phyloP scores from a whole-genome alignment of 2,329 filamentous ascomycete species.

The Botrytis aclada region DNA sequence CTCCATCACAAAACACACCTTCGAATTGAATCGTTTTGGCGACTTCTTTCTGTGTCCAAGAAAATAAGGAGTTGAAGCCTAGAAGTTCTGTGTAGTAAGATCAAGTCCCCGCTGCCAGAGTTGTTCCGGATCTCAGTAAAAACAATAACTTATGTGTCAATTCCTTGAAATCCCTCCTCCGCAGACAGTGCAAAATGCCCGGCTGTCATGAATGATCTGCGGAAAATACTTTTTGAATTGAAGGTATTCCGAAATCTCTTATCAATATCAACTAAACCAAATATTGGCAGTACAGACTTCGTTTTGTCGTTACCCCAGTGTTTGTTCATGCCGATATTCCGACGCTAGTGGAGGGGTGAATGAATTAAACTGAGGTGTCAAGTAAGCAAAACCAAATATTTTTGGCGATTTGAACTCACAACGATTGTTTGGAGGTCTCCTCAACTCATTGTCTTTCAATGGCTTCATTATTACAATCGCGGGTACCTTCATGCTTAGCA shows the following conservation, averaged over 20 bases:
- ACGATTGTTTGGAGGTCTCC: neutral
- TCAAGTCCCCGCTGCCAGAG: constrained; percentile 8
- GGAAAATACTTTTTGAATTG: neutral
- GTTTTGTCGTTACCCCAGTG: neutral
- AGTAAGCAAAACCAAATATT: constrained; percentile 14
- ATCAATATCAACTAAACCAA: neutral
- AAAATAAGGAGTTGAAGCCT: constrained; percentile 9
- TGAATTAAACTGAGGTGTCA: constrained; percentile 5
- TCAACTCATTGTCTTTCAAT: constrained; percentile 25
- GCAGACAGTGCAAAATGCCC: neutral
- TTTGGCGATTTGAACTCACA: constrained; percentile 10
- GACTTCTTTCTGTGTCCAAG: neutral
- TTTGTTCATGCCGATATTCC: constrained; percentile 4
- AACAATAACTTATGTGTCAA: neutral
- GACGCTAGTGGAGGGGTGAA: constrained; percentile 7
- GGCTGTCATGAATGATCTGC: neutral
- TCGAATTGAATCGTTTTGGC: constrained; percentile 1
- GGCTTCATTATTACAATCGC: constrained; percentile 32
- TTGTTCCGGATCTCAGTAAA: neutral
- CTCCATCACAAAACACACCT: constrained; percentile 17
- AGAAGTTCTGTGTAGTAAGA: neutral
- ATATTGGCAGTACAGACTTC: constrained; percentile 1
- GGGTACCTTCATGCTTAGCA: constrained; percentile 34
- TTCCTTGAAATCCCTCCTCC: neutral
- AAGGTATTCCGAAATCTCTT: constrained; percentile 9